Conservation (phyloP, 1,284 basidiomycete species). For the Tilletia walkeri region DNA sequence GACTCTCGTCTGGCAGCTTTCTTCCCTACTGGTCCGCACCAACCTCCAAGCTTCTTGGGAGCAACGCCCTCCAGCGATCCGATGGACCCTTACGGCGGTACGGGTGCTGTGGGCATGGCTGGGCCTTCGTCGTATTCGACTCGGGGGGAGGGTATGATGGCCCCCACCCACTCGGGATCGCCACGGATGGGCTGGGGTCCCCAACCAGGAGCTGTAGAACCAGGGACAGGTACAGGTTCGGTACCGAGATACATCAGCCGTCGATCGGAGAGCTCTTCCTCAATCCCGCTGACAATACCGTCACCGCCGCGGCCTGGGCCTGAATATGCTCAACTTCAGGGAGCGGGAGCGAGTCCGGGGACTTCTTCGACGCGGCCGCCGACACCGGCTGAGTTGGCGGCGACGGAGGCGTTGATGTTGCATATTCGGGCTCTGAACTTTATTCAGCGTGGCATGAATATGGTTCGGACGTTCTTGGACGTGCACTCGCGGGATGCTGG, state of each 20-base stretch:
- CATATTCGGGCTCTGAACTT: conserved; percentile 92
- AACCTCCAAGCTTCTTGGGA: conserved; percentile 19
- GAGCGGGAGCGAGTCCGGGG: conserved; percentile 17
- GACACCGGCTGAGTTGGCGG: conserved; percentile 49
- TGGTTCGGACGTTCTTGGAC: conserved; percentile 51
- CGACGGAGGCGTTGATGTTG: conserved; percentile 77
- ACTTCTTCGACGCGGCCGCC: neutral
- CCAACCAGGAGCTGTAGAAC: neutral
- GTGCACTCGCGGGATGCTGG: neutral
- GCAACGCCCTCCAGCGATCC: neutral
- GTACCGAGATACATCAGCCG: neutral
- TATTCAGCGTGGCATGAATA: conserved; percentile 87
- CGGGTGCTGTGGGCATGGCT: neutral
- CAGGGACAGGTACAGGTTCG: neutral
- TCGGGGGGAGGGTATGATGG: no score
- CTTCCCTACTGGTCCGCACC: conserved; percentile 61
- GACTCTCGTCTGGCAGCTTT: conserved; percentile 80
- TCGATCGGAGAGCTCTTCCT: conserved; percentile 28
- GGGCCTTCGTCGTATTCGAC: neutral
- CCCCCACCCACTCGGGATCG: neutral
- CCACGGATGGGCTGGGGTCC: neutral
- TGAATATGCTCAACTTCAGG: conserved; percentile 5
- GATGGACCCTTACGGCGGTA: neutral
- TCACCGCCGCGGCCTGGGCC: neutral
- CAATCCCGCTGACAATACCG: conserved; percentile 29